Evolutionary conservation across 805 yeast species (phyloP), one percentile per base, ranked within the genome.

Genomic region (Pichia deserticola): DNA sequence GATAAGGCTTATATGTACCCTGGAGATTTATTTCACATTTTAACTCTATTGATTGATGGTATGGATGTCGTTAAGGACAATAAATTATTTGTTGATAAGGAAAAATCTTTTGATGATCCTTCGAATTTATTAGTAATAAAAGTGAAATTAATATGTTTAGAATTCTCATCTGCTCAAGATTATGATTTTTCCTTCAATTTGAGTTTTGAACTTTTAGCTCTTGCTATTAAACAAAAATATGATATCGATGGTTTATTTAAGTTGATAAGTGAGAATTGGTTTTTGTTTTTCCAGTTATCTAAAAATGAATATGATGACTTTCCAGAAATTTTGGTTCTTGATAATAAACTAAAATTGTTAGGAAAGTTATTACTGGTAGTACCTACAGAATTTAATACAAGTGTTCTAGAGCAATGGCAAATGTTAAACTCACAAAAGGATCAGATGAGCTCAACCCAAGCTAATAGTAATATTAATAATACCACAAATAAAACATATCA

Each of bases 221-320:
- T 36, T 2, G 60, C 64, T 0, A 41, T 58, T 30, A 40, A 47
- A 4, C 15, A 40, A 20, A 54, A 53, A 34, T 29, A 34, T 4
- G 13, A 42, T 1, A 35, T 41, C 5, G 50, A 51, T 12, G 51
- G 29, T 55, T 52, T 55, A 44, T 59, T 30, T 35, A 27, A 43
- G 0, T 20, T 60, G 10, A 46, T 65, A 11, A 59, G 55, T 47
- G 67, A 67, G 15, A 66, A 71, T 44, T 89, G 96, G 96, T 72
- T 81, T 29, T 79, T 86, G 0, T 79, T 84, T 53, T 84, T 82
- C 57, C 95, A 87, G 57, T 81, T 84, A 4, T 86, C 86, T 4
- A 84, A 85, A 63, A 59, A 54, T 45, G 66, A 62, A 12, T 59
- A 70, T 36, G 61, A 54, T 13, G 58, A 51, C n/a, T 43, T 49